These are phyloP conservation scores for Rhizophagus clarus DNA, from an alignment of 192 early-diverging fungal genomes.

Conservation along the genomic window DNA sequence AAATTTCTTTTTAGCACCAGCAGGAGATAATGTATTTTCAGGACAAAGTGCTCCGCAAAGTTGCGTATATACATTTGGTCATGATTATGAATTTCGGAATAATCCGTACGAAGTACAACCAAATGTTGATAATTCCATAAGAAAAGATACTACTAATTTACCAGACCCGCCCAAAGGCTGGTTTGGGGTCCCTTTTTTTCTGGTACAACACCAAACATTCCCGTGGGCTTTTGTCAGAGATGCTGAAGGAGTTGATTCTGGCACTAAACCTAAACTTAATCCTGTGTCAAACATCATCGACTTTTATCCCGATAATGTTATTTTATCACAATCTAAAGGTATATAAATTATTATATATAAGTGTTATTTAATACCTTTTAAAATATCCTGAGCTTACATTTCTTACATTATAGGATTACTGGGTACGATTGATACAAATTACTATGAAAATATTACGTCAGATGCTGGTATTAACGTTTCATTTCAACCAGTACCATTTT, in stretches of 20 bases:
- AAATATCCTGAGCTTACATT: too few species aligned
- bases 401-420: slow-evolving; percentile 27
- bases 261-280: slow-evolving; percentile 37
- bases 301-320: too few species aligned
- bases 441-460: slow-evolving; percentile 42
- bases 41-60: slow-evolving; percentile 38
- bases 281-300: slow-evolving; percentile 29
- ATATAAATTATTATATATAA: neutral
- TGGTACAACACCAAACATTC: slow-evolving; percentile 43
- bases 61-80: slow-evolving; percentile 49
- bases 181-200: slow-evolving; percentile 41
- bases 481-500: slow-evolving; percentile 52
- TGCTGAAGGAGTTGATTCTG: slow-evolving; percentile 41
- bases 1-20: slow-evolving; percentile 39
- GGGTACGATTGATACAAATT: slow-evolving; percentile 41
- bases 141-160: slow-evolving; percentile 30
- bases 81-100: slow-evolving; percentile 40
- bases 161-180: slow-evolving; percentile 52
- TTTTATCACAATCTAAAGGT: too few species aligned
- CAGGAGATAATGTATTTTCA: slow-evolving; percentile 30
- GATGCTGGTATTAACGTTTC: slow-evolving; percentile 17
- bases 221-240: slow-evolving; percentile 39
- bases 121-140: neutral
- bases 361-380: too few species aligned
- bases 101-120: slow-evolving; percentile 37